Conservation (phyloP, 2,329 filamentous ascomycete species). For the Fusarium goolgardi region DNA sequence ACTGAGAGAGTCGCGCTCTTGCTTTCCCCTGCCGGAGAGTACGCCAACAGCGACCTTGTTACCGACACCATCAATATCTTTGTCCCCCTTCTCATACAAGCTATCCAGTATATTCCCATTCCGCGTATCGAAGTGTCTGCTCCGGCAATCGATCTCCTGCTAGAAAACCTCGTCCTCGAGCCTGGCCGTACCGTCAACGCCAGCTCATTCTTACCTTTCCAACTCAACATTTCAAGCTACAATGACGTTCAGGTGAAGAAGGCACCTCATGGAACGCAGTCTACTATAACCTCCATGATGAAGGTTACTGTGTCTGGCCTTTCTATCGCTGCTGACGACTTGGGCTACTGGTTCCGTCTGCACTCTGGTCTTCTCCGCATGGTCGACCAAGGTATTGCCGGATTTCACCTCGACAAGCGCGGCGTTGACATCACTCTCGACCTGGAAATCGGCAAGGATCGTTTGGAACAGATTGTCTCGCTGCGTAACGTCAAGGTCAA, state of each 20-base stretch:
- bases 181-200: slow-evolving; percentile 86
- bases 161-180: slow-evolving; percentile 92
- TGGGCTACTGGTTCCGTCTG: slow-evolving; percentile 89
- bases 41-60: slow-evolving; percentile 77
- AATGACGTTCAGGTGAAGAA: slow-evolving; percentile 91
- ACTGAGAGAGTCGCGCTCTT: slow-evolving; percentile 75
- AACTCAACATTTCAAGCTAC: slow-evolving; percentile 81
- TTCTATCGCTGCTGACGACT: slow-evolving; percentile 83
- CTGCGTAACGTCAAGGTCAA: slow-evolving; percentile 80
- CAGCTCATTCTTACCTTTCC: slow-evolving; percentile 89
- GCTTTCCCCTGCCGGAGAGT: slow-evolving; percentile 72
- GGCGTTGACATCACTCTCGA: slow-evolving; percentile 90
- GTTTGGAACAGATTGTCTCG: slow-evolving; percentile 82
- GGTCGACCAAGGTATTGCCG: slow-evolving; percentile 85
- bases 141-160: slow-evolving; percentile 83
- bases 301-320: slow-evolving; percentile 85
- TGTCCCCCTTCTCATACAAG: slow-evolving; percentile 79
- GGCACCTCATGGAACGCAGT: slow-evolving; percentile 70
- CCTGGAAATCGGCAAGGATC: slow-evolving; percentile 82
- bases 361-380: slow-evolving; percentile 81
- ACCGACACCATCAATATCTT: slow-evolving; percentile 83
- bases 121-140: slow-evolving; percentile 88
- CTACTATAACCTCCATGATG: slow-evolving; percentile 74
- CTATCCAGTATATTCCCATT: slow-evolving; percentile 88
- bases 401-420: slow-evolving; percentile 85